Base-by-base conservation (phyloP, 768 basidiomycete species). In the Boletus tomentosulus region DNA sequence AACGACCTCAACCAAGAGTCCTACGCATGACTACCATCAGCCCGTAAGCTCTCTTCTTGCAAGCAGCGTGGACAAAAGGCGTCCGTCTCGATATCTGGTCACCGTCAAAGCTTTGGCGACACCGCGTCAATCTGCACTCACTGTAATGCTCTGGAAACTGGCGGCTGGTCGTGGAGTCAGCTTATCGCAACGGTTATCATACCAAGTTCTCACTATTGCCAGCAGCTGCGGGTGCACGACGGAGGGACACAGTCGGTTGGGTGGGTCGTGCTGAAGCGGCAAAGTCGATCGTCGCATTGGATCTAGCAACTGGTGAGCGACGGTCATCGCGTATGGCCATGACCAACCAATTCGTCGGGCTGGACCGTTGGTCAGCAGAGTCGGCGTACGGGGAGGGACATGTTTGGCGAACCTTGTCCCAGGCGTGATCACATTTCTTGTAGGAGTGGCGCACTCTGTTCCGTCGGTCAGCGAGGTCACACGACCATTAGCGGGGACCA, bases 181-280 rank as follows among this genome's bases (percentile, higher is more conserved):
- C 42, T 54, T 44, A 39, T 55, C 57, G 24, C 62, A 37, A 48
- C 37, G n/a, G 35, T 0, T 46, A 30, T 35, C 19, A 48, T 37
- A 59, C 8, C 54, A 47, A 49, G 48, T 55, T 68, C 86, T 73
- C 67, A 89, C 87, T 86, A 86, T 70, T 87, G 86, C 87, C 87
- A 89, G 65, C 87, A 89, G 27, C 82, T 83, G 25, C 65, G 73
- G 30, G 65, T 73, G 70, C 87, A 89, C 28, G 75, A 69, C 25
- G 83, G 78, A 6, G 73, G 65, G 28, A 78, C 76, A 62, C 87
- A 89, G 54, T 81, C 72, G 27, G 50, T 59, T 30, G 84, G 84
- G 69, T 89, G 87, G 16, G 69, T 68, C 10, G 78, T 71, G 60
- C 87, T 89, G 74, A 89, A 89, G 67, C 78, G 87, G 79, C 87